Base-by-base conservation (phyloP, 2,329 filamentous ascomycete species). In the Talaromyces pinophilus region DNA sequence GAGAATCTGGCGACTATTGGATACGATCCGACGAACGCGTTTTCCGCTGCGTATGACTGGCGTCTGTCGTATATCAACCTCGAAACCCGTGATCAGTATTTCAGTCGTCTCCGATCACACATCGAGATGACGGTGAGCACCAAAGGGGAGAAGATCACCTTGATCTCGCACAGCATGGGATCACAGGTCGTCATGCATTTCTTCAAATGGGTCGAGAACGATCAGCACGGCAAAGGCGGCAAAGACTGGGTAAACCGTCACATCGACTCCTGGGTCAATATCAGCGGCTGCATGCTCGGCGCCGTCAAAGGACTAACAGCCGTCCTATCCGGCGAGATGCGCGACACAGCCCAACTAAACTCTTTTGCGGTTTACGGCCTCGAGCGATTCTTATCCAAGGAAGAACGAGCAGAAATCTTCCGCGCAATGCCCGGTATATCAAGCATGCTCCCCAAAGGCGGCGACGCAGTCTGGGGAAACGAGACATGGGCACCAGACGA, bases 151-250 rank as follows among this genome's bases (percentile, higher is more conserved):
- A 99, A 99, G 74, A 89, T 90, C 10, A 91, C 93, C 0, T 82
- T 99, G 15, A 87, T 94, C 7, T 97, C 93, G 0, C 95, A 99
- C 83, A 97, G 92, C 75, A 99, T 99, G 95, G 95, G 95, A 55
- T 95, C 92, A 55, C 95, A 98, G 76, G 94, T 99, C 0, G 82
- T 96, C 5, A 94, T 96, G 59, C 85, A 89, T 78, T 91, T 92
- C 78, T 85, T 93, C 72, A 90, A 91, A 73, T 90, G 88, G 88
- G 95, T 96, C 1, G 92, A 96, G 63, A 86, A 90, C 2, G 84
- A 88, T 63, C 92, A 92, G 5, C 82, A 89, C 69, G 95, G 95
- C 4, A 87, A 88, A 22, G 94, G 93, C 1, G 94, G 95, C 1
- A 84, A 89, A 44, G 86, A 88, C 63, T 99, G 95, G 95, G 94